phyloP scores from a whole-genome alignment of 345 rosid species.

The Arabis alpina region DNA sequence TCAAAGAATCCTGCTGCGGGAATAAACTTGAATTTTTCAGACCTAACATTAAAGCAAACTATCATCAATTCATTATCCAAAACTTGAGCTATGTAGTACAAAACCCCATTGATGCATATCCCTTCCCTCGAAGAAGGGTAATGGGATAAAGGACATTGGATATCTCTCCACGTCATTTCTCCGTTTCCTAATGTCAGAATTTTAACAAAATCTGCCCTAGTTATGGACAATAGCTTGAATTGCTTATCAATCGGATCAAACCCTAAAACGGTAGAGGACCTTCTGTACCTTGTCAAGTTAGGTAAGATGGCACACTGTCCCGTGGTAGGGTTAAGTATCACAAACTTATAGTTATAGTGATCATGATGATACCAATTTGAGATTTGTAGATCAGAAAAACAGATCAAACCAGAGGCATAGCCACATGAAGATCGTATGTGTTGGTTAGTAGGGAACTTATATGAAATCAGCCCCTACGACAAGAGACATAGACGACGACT shows the following conservation, averaged over 20 bases:
- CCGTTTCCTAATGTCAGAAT: background rate
- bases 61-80: background rate
- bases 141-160: background rate
- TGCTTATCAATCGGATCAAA: slow-evolving; percentile 22
- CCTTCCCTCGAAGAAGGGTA: background rate
- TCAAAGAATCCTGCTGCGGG: too few relatives aligned
- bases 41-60: slow-evolving; percentile 5
- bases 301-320: background rate
- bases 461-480: background rate
- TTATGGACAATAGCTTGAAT: background rate
- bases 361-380: background rate
- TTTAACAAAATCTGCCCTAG: background rate
- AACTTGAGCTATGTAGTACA: background rate
- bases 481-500: background rate
- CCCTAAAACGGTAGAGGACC: background rate
- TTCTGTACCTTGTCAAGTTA: background rate
- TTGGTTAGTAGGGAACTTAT: background rate
- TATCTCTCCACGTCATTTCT: background rate
- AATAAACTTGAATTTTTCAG: background rate
- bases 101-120: slow-evolving; percentile 1
- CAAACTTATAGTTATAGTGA: too few relatives aligned
- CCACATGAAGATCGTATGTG: too few relatives aligned
- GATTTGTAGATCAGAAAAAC: background rate
- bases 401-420: too few relatives aligned
- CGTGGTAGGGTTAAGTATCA: too few relatives aligned